Evolutionary conservation across 2,329 filamentous ascomycete species (phyloP), one percentile per base, ranked within the genome.

Genomic region (Alternaria arbusti): DNA sequence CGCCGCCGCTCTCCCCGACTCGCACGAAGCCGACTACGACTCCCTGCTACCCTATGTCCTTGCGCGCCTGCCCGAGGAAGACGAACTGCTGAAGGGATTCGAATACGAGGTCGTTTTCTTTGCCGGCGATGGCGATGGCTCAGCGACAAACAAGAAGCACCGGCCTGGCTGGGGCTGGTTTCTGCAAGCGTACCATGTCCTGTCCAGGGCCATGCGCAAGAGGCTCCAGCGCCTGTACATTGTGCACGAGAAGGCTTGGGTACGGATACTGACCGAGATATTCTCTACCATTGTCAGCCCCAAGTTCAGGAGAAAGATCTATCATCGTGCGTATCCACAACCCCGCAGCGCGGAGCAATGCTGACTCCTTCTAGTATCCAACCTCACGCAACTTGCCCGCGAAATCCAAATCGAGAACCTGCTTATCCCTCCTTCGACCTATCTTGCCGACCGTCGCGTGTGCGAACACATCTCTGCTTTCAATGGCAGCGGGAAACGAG

Each of bases 91-190:
- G 28, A 81, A 80, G 51, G 85, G 85, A 2, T 82, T 81, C 20
- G 84, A 86, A 59, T 88, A 87, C 67, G 86, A 87, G 70, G 82
- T 88, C 49, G 79, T 87, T 59, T 86, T 87, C 76, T 87, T 87
- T 69, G 85, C 86, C 5, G 86, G 85, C n/a, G 85, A 84, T 10
- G 82, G 81, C 40, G 80, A 81, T 50, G 83, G 82, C 51, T 81
- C 79, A 50, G 79, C 77, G 13, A 83, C 81, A 10, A 74, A 77
- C 45, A 86, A 82, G 74, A 86, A 84, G 74, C 80, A 79, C 54
- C 71, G 82, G 47, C 85, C 86, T 2, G 83, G 84, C 25, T 85
- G 84, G 81, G 84, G 84, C 43, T 88, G 86, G 86, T 86, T 86
- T 66, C 75, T 87, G 54, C 85, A 87, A 68, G 85, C 85, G 15